Percentiles rank a stretch among this genome's conserved stretches.
phyloP scores from a whole-genome alignment of 306 rosid genomes.

The Begonia peltatifolia region DNA sequence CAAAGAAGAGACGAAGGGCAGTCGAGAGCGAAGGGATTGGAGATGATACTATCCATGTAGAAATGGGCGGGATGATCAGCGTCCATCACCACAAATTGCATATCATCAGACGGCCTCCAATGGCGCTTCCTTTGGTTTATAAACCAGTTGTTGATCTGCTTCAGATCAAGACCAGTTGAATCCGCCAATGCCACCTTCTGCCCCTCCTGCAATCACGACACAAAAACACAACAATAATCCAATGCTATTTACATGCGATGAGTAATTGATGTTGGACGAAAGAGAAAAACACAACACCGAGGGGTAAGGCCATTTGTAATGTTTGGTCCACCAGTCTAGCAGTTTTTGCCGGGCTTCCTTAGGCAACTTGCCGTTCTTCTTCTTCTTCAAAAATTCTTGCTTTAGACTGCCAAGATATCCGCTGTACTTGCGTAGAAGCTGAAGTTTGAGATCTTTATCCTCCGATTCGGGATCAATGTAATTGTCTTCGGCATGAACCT shows the following conservation, averaged over 20 bases:
- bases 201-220: constrained; percentile 19
- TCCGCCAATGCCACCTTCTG: constrained; percentile 31
- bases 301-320: constrained; percentile 35
- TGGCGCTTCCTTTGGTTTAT: constrained; percentile 44
- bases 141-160: constrained; percentile 47
- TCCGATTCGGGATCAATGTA: constrained; percentile 26
- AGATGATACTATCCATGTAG: constrained; percentile 22
- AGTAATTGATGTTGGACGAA: no score
- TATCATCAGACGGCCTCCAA: constrained; percentile 38
- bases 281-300: constrained; percentile 8
- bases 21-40: constrained; percentile 28
- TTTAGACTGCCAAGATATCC: constrained; percentile 33
- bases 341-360: constrained; percentile 38
- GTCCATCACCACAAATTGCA: constrained; percentile 32
- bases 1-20: constrained; percentile 22
- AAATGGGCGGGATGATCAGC: constrained; percentile 15
- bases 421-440: constrained; percentile 31
- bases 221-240: not conserved
- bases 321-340: constrained; percentile 35
- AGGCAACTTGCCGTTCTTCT: constrained; percentile 36
- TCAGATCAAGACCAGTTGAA: constrained; percentile 30
- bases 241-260: no score
- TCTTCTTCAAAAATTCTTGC: constrained; percentile 37
- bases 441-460: constrained; percentile 28
- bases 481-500: constrained; percentile 10